Conservation (phyloP, 2,329 filamentous ascomycete species). For the Phialophora macrospora region DNA sequence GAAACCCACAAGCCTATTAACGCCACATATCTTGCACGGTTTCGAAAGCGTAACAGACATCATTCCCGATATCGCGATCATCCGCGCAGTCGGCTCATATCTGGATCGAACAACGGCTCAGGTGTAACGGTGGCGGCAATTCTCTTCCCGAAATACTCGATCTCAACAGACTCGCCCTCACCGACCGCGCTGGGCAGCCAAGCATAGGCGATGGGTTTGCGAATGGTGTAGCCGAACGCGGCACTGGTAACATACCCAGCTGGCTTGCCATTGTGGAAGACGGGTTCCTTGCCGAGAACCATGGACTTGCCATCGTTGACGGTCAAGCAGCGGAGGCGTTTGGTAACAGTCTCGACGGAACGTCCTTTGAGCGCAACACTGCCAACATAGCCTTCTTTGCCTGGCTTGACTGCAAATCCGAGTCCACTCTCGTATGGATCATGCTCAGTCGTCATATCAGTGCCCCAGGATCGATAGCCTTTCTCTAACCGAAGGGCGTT, state of each 20-base stretch:
- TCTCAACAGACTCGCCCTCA: constrained; percentile 59
- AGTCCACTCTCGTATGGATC: constrained; percentile 65
- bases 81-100: constrained; percentile 46
- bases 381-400: constrained; percentile 55
- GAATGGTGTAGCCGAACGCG: constrained; percentile 64
- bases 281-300: constrained; percentile 66
- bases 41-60: background rate
- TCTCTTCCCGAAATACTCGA: constrained; percentile 65
- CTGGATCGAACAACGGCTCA: constrained; percentile 57
- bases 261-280: constrained; percentile 55
- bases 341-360: constrained; percentile 45
- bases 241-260: constrained; percentile 66
- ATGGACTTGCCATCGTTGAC: constrained; percentile 63
- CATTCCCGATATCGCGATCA: constrained; percentile 3
- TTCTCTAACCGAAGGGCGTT: constrained; percentile 65
- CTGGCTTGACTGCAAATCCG: constrained; percentile 54
- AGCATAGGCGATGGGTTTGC: constrained; percentile 64
- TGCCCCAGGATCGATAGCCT: constrained; percentile 62
- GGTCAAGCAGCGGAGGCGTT: constrained; percentile 55
- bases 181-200: constrained; percentile 57
- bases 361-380: constrained; percentile 54
- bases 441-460: constrained; percentile 66
- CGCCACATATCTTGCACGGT: background rate
- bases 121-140: constrained; percentile 59
- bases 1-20: background rate